Base-by-base conservation (phyloP, 164 flowering plant species). In the Echeveria elegans region DNA sequence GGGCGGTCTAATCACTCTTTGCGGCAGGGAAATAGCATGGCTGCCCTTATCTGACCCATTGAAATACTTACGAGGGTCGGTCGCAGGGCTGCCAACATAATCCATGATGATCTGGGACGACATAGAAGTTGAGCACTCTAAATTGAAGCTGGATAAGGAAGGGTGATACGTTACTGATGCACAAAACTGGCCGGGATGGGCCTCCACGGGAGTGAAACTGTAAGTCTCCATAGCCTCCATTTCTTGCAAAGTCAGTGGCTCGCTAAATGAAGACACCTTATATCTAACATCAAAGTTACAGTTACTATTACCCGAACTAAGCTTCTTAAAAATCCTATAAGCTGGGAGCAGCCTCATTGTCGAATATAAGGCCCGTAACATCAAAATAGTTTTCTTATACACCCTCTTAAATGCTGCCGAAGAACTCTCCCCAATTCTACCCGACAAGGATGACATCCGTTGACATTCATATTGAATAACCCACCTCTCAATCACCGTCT, bases 401-500 rank as follows among this genome's bases (percentile, higher is more conserved):
- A 78, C 83, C 79, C 80, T 86, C 79, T 81, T 84, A 71, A 81
- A 80, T 34, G 79, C 65, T 1, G 77, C 50, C 16, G 82, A 71
- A 26, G 67, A 64, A 29, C 43, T 34, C 65, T 83, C 93, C 67
- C 60, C 31, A 24, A 53, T 53, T 28, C 60, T 14, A 11, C 82
- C 72, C 9, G 45, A 40, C 45, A 40, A 40, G 2, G 15, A 40
- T 15, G 15, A 0, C 34, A 68, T 30, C 70, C 68, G 77, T 1
- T 76, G 77, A 70, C 73, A 66, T 73, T 86, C 92, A 64, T 82
- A 86, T 63, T 84, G 96, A 68, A 92, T 81, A n/a, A 79, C 82
- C 98, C 98, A 92, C 77, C 98, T 84, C 78, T 92, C 98, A 69
- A 92, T 72, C 31, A 86, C 85, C 1, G 94, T 89, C 83, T 92